These are phyloP conservation scores for Colletotrichum melonis DNA, from an alignment of 2,329 filamentous ascomycete species.

Conservation along the genomic window DNA sequence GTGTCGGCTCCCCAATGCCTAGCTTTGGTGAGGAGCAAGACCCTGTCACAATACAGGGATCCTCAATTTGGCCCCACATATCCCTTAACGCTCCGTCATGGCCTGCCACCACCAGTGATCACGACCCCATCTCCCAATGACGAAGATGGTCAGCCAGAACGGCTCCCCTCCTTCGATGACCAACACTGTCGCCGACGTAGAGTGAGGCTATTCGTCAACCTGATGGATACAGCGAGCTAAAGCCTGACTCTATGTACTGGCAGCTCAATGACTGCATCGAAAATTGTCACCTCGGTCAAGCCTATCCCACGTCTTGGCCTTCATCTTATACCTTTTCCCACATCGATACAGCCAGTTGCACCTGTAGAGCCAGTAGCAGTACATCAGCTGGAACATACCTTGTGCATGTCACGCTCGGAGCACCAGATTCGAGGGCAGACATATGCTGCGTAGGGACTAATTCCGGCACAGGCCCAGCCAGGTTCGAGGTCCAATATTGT, in stretches of 20 bases:
- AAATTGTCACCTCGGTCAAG: background rate
- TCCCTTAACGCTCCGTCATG: slow-evolving; percentile 28
- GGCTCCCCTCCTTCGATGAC: background rate
- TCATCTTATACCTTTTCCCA: background rate
- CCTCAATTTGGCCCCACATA: slow-evolving; percentile 23
- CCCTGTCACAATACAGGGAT: slow-evolving; percentile 34
- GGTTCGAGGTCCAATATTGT: background rate
- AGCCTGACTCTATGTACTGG: background rate
- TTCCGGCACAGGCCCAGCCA: background rate
- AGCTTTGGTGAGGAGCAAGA: slow-evolving; percentile 20
- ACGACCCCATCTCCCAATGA: slow-evolving; percentile 7
- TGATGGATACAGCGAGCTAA: background rate
- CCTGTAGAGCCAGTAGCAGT: background rate
- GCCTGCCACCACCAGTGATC: slow-evolving; percentile 21
- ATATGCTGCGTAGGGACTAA: background rate
- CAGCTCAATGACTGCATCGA: background rate
- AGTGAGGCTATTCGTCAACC: background rate
- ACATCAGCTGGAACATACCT: background rate
- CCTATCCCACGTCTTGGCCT: background rate
- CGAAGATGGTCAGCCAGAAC: slow-evolving; percentile 4
- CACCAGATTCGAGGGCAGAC: background rate
- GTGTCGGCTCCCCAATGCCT: slow-evolving; percentile 13
- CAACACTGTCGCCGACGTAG: background rate
- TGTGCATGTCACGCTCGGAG: background rate
- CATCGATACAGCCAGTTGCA: background rate